Evolutionary conservation across 2,329 filamentous ascomycete species (phyloP), one percentile per base, ranked within the genome.

Genomic region (Ophiobolus disseminans): DNA sequence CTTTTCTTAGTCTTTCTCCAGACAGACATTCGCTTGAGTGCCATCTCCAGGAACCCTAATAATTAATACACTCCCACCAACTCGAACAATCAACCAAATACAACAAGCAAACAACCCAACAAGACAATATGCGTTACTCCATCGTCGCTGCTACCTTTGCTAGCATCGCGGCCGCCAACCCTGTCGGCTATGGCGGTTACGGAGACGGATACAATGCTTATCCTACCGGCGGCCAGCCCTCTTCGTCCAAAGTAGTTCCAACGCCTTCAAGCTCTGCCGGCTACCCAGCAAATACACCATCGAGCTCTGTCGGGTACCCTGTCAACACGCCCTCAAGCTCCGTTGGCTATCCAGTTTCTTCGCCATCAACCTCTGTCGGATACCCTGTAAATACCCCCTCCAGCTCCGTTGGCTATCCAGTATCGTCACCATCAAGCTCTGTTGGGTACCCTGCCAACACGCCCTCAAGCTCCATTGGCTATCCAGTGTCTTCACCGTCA

Each of bases 121-220:
- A 37, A 38, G 6, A 59, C 62, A 70, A 58, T 17, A 73, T 73
- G 69, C 68, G 68, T 39, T 62, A 65, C 55, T 60, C 66, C 23
- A 45, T 70, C 36, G 63, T 62, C 37, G 53, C 66, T 39, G 63
- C 67, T 23, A 62, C 65, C 45, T 46, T 73, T 37, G 46, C 71
- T 40, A 66, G 68, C 39, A 58, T 64, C 44, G 65, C 63, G 48
- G 55, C 55, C 38, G 68, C 68, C 50, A 64, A 62, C 37, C 66
- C 66, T 5, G 34, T 62, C 0, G 55, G 63, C 38, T 62, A 65
- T 21, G 56, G n/a, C n/a, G n/a, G 50, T 11, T 58, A 61, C 25
- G 45, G 40, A 19, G 35, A 46, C 30, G 30, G 32, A n/a, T 53
- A 57, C 46, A 51, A 55, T 28, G 41, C 45, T 3, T 57, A 62